phyloP scores from a whole-genome alignment of 768 basidiomycete species.

The Pleurotus platypus region DNA sequence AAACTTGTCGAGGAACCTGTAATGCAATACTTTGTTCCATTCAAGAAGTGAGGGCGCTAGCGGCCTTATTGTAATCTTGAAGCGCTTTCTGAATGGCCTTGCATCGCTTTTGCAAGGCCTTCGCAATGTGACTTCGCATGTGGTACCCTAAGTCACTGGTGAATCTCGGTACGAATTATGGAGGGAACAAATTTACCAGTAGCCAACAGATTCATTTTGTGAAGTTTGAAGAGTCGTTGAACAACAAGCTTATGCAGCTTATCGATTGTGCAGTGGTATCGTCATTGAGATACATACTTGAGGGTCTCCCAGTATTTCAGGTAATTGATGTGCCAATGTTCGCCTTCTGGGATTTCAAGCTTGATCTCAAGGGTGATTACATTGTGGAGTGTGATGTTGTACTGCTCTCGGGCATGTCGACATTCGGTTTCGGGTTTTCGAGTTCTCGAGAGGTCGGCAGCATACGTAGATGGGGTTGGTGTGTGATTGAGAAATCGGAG shows the following conservation, averaged over 20 bases:
- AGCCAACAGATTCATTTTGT: conserved; percentile 28
- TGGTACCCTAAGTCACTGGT: conserved; percentile 18
- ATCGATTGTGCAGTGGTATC: conserved; percentile 22
- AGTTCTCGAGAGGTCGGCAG: conserved; percentile 14
- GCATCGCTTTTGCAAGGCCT: conserved; percentile 22
- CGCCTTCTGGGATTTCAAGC: conserved; percentile 17
- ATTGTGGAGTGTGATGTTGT: conserved; percentile 13
- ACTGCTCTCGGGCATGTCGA: conserved; percentile 13
- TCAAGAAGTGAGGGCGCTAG: conserved; percentile 18
- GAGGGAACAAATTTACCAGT: conserved; percentile 23
- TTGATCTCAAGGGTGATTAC: conserved; percentile 18
- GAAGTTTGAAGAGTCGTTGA: conserved; percentile 32
- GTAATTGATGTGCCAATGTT: conserved; percentile 20
- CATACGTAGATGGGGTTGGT: conserved; percentile 13
- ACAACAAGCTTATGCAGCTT: conserved; percentile 28
- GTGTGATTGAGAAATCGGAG: conserved; percentile 9
- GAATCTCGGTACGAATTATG: not conserved
- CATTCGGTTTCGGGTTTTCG: conserved; percentile 20
- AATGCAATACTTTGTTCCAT: conserved; percentile 21
- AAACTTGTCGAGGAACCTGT: conserved; percentile 25
- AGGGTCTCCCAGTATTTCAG: conserved; percentile 20
- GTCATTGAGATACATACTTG: conserved; percentile 7
- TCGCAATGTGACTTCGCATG: conserved; percentile 25
- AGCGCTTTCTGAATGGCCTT: conserved; percentile 26
- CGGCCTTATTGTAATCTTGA: conserved; percentile 24